These are phyloP conservation scores for Fusarium tricinctum DNA, from an alignment of 2,329 filamentous ascomycete genomes.

Conservation along the genomic window DNA sequence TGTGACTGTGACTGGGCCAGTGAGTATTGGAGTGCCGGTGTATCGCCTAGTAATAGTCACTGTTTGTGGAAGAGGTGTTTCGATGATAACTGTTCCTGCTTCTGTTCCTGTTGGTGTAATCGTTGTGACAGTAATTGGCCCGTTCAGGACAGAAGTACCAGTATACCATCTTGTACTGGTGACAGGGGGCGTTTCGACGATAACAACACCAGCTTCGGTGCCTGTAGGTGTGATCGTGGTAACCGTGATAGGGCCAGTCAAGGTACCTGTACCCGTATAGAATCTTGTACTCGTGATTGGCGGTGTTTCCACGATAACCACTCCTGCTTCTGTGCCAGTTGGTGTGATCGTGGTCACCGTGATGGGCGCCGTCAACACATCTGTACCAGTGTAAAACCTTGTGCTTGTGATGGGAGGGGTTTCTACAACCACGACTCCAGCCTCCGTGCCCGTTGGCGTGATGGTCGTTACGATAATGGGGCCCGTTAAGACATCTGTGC, in stretches of 20 bases:
- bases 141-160: slow-evolving; percentile 7
- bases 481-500: background rate
- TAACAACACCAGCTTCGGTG: background rate
- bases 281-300: slow-evolving; percentile 4
- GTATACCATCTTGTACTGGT: slow-evolving; percentile 12
- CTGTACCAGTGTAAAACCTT: slow-evolving; percentile 1
- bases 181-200: slow-evolving; percentile 2
- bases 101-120: background rate
- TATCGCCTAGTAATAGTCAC: slow-evolving; percentile 9
- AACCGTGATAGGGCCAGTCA: slow-evolving; percentile 1
- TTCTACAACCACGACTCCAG: background rate
- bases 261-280: slow-evolving; percentile 1
- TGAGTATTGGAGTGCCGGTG: slow-evolving; percentile 4
- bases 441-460: background rate
- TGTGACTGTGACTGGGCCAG: slow-evolving; percentile 2
- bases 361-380: background rate
- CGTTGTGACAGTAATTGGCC: slow-evolving; percentile 3
- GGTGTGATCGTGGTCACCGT: slow-evolving; percentile 1
- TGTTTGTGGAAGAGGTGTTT: background rate
- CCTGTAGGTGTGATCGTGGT: background rate
- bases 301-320: background rate
- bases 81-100: background rate
- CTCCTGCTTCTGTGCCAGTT: slow-evolving; percentile 1
- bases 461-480: background rate
- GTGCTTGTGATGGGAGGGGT: slow-evolving; percentile 1